Base-by-base conservation (phyloP, 2,329 filamentous ascomycete species). In the Rutstroemia sp. region DNA sequence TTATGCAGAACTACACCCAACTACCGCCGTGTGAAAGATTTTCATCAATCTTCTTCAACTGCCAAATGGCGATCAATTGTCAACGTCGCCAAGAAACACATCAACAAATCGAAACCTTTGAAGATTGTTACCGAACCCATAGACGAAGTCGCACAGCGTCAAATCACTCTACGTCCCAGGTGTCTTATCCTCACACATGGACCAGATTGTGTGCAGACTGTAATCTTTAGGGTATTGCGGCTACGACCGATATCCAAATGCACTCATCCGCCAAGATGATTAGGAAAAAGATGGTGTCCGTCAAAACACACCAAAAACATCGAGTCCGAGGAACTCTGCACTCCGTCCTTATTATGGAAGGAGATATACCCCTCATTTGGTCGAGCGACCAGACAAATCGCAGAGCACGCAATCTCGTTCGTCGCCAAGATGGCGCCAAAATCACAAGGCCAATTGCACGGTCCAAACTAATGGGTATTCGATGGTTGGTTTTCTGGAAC, bases 331-430 rank as follows among this genome's bases (percentile, higher is more conserved):
- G 18, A 23, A 23, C 9, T 4, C 21, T 6, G 49, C 16, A 10
- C 25, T 19, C 12, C 21, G 46, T 25, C 38, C 38, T 51, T 42
- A 8, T 50, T 55, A 23, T 12, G 46, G 38, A 38, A 55, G 53
- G 38, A 55, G 53, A 55, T 27, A 55, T 50, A 38, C 53, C 25
- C 25, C 42, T 23, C 42, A 46, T 42, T 50, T 55, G 23, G 10
- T 12, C 18, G 38, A 55, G 23, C 46, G 25, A 34, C 16, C 23
- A 55, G 19, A n/a, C 4, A 42, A 3, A 44, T 14, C 37, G 23
- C 42, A 46, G n/a, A 46, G 42, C 42, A 46, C 42, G 38, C 25
- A 55, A 38, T 37, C 10, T 10, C 16, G 5, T 42, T 27, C 16
- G n/a, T 55, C 7, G 53, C 53, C 53, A 55, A 51, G 53, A 19